phyloP scores from a whole-genome alignment of 768 basidiomycete genomes.

The Stropharia rugosoannulata region DNA sequence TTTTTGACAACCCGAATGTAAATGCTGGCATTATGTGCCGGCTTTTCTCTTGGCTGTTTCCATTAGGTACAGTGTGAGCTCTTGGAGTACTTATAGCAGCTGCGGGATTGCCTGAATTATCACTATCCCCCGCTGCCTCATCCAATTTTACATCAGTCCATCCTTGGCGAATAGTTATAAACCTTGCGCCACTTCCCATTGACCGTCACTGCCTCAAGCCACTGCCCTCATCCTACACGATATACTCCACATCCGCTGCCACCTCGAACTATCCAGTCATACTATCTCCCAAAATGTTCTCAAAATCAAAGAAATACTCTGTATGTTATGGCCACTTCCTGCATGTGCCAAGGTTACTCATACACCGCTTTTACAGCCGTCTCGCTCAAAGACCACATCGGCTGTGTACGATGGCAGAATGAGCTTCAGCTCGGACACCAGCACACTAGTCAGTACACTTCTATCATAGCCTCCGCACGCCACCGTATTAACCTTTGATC shows the following conservation, averaged over 20 bases:
- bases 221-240: not conserved
- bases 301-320: constrained; percentile 2
- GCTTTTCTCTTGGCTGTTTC: constrained; percentile 4
- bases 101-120: constrained; percentile 1
- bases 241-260: not conserved
- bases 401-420: constrained; percentile 24
- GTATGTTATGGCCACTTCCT: constrained; percentile 7
- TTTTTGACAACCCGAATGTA: not conserved
- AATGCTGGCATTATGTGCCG: constrained; percentile 7
- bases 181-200: not conserved
- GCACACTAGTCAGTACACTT: constrained; percentile 20
- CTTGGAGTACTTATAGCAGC: constrained; percentile 8
- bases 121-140: not conserved
- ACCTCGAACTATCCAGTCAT: not conserved
- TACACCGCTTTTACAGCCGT: constrained; percentile 10
- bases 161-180: not conserved
- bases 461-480: not conserved
- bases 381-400: constrained; percentile 15
- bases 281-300: constrained; percentile 6
- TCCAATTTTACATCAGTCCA: not conserved
- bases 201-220: not conserved
- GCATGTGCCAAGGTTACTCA: constrained; percentile 7
- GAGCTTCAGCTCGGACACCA: constrained; percentile 24
- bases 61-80: not conserved
- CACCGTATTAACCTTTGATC: constrained; percentile 1